Conservation (phyloP, 202 grass and related monocot genomes). For the Panicum hallii region DNA sequence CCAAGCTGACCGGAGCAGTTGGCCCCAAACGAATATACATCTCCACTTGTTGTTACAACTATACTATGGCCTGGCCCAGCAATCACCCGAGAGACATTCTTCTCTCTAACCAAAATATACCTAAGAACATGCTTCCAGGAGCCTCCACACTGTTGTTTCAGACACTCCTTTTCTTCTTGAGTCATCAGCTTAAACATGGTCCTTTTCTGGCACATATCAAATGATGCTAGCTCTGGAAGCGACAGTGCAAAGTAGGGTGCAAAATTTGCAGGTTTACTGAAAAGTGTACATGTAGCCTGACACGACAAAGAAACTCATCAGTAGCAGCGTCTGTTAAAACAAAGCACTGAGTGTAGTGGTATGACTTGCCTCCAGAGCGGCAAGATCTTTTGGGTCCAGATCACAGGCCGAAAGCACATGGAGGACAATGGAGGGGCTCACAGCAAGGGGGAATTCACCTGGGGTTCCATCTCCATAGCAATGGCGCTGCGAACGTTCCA, state of each 20-base stretch:
- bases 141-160: constrained; percentile 67
- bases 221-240: constrained; percentile 71
- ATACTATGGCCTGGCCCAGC: constrained; percentile 69
- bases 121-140: constrained; percentile 82
- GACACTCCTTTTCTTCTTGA: constrained; percentile 54
- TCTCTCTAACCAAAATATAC: constrained; percentile 71
- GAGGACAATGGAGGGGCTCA: constrained; percentile 67
- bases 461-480: constrained; percentile 51
- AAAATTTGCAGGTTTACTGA: constrained; percentile 71
- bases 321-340: constrained; percentile 20
- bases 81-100: constrained; percentile 59
- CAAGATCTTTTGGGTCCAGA: constrained; percentile 67
- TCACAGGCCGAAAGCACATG: constrained; percentile 62
- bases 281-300: constrained; percentile 73
- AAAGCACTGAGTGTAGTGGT: constrained; percentile 28
- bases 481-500: constrained; percentile 49
- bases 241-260: constrained; percentile 52
- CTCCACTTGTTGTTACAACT: constrained; percentile 62
- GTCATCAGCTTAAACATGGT: constrained; percentile 64
- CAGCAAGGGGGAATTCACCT: constrained; percentile 62
- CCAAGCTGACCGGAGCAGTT: constrained; percentile 79
- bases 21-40: constrained; percentile 72
- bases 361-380: constrained; percentile 72
- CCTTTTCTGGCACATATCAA: constrained; percentile 75
- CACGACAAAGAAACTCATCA: constrained; percentile 44